Percentiles rank a stretch among this genome's conserved stretches.
These are phyloP conservation scores for Phytopythium litorale DNA, from an alignment of 352 stramenopile species.

Conservation along the genomic window DNA sequence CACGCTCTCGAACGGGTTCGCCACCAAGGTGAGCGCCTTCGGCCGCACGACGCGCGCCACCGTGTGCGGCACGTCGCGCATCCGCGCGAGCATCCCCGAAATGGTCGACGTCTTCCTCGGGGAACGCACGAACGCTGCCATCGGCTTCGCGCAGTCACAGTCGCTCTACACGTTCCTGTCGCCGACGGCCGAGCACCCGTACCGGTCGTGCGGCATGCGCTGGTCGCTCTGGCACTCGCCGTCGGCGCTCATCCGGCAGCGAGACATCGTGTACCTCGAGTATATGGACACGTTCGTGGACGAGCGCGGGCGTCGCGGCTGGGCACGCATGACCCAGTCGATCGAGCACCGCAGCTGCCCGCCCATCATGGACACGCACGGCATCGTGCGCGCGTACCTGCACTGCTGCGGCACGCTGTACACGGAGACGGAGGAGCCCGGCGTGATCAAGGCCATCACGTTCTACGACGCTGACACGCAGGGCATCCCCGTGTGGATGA, in stretches of 20 bases:
- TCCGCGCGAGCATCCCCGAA: conserved; percentile 45
- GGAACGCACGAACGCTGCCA: conserved; percentile 53
- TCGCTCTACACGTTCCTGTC: conserved; percentile 49
- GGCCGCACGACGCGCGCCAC: conserved; percentile 49
- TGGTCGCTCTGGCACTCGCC: conserved; percentile 67
- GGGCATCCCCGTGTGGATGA: conserved; percentile 58
- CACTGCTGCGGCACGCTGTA: conserved; percentile 61
- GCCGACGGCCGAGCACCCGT: conserved; percentile 39
- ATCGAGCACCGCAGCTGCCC: conserved; percentile 61
- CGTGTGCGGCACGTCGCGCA: conserved; percentile 36
- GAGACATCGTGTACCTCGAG: conserved; percentile 62
- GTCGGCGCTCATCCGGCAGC: conserved; percentile 51
- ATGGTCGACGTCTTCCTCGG: conserved; percentile 59
- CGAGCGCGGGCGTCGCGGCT: conserved; percentile 47
- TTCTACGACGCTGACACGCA: conserved; percentile 63
- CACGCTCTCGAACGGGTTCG: conserved; percentile 31
- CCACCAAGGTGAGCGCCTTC: conserved; percentile 46
- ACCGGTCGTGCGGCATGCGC: conserved; percentile 46
- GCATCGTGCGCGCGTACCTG: conserved; percentile 49
- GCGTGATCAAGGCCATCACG: conserved; percentile 48
- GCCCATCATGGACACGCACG: conserved; percentile 42
- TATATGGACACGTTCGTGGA: conserved; percentile 66
- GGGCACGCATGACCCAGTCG: conserved; percentile 60
- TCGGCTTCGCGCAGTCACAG: conserved; percentile 60
- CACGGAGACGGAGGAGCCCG: conserved; percentile 46